These are phyloP conservation scores for Cyclotella baltica DNA, from an alignment of 108 stramenopile genomes.

Conservation along the genomic window DNA sequence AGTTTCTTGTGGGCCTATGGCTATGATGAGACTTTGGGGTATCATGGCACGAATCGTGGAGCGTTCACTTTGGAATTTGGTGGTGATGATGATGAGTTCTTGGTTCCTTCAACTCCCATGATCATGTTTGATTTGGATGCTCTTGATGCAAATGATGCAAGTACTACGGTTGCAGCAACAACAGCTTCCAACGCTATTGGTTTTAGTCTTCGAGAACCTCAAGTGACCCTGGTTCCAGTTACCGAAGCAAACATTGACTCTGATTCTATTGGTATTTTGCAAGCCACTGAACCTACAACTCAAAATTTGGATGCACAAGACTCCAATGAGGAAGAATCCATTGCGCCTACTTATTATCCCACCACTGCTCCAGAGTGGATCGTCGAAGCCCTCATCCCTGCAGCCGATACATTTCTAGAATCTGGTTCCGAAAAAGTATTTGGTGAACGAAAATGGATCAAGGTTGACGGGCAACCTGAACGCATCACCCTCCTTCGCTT, in stretches of 20 bases:
- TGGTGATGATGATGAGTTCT: background rate
- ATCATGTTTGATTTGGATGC: too few relatives aligned
- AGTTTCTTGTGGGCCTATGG: constrained; percentile 61
- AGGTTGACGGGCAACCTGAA: constrained; percentile 26
- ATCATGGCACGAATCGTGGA: constrained; percentile 35
- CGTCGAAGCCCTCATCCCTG: background rate
- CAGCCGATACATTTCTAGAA: constrained; percentile 36
- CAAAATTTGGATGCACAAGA: background rate
- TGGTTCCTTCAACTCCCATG: background rate
- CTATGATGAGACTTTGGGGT: constrained; percentile 39
- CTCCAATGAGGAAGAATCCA: background rate
- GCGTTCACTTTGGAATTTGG: constrained; percentile 4
- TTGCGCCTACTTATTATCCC: constrained; percentile 18
- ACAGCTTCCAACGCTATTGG: background rate
- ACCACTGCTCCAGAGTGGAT: background rate
- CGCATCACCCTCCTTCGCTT: constrained; percentile 28
- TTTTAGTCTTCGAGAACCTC: too few relatives aligned
- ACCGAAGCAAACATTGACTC: background rate
- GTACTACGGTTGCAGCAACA: background rate
- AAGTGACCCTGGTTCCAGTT: too few relatives aligned
- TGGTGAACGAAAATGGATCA: constrained; percentile 7
- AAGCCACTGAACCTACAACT: constrained; percentile 1
- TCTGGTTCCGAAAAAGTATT: background rate
- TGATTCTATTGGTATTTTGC: background rate
- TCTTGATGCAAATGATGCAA: background rate